phyloP scores from a whole-genome alignment of 768 basidiomycete species.

The Termitomyces titanicus region DNA sequence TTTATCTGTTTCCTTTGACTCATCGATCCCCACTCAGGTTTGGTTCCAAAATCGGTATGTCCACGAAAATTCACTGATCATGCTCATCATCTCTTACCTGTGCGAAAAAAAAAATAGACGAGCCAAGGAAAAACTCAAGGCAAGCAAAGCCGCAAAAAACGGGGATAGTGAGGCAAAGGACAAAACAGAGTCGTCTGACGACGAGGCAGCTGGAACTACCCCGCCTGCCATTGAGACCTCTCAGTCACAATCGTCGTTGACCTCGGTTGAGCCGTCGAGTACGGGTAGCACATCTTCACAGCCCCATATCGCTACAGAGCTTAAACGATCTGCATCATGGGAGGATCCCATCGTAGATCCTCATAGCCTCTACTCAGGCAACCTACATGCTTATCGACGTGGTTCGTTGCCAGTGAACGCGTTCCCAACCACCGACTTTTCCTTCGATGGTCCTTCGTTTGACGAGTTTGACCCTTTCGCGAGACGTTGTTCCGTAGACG shows the following conservation, averaged over 20 bases:
- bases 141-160: slow-evolving; percentile 44
- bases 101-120: slow-evolving; percentile 42
- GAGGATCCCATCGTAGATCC: slow-evolving; percentile 32
- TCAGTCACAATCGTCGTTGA: slow-evolving; percentile 14
- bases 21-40: slow-evolving; percentile 47
- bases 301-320: slow-evolving; percentile 37
- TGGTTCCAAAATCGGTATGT: slow-evolving; percentile 86
- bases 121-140: slow-evolving; percentile 78
- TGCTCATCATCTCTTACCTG: slow-evolving; percentile 3
- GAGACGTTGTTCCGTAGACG: slow-evolving; percentile 43
- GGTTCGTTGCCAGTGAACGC: slow-evolving; percentile 53
- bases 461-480: slow-evolving; percentile 40
- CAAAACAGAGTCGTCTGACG: slow-evolving; percentile 23
- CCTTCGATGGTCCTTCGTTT: slow-evolving; percentile 32
- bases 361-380: slow-evolving; percentile 9
- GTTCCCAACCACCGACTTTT: slow-evolving; percentile 28
- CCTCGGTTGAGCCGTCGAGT: slow-evolving; percentile 22
- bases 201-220: slow-evolving; percentile 13
- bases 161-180: slow-evolving; percentile 19
- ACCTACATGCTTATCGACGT: slow-evolving; percentile 38
- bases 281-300: slow-evolving; percentile 33
- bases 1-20: slow-evolving; percentile 4
- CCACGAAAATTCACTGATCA: background rate
- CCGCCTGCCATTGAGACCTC: slow-evolving; percentile 5
- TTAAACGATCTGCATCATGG: slow-evolving; percentile 27